These are phyloP conservation scores for Funneliformis geosporum DNA, from an alignment of 192 early-diverging fungal genomes.

Conservation along the genomic window DNA sequence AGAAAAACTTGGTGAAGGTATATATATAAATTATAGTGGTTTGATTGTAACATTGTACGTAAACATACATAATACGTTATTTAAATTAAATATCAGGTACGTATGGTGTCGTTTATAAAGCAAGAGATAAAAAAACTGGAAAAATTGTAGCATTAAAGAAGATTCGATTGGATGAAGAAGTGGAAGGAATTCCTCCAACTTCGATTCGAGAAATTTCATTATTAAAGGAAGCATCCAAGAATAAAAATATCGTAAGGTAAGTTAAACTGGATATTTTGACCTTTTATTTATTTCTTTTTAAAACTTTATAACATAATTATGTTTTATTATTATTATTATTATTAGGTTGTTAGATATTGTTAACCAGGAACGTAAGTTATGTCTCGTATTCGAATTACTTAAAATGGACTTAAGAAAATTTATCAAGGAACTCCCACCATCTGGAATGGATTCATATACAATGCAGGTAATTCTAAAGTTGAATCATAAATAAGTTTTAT, in stretches of 20 bases:
- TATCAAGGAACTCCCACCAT: not conserved
- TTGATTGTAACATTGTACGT: not conserved
- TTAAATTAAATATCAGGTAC: slow-evolving; percentile 56
- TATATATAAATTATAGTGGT: not conserved
- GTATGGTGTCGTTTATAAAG: slow-evolving; percentile 82
- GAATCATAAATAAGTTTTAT: not conserved
- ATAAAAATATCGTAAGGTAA: slow-evolving; percentile 69
- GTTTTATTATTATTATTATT: not conserved
- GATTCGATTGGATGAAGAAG: slow-evolving; percentile 65
- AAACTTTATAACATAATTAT: not conserved
- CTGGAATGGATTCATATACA: slow-evolving; percentile 11
- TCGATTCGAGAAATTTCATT: slow-evolving; percentile 79
- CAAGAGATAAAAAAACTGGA: slow-evolving; percentile 55
- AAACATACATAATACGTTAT: not conserved
- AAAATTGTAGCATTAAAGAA: slow-evolving; percentile 72
- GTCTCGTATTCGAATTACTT: slow-evolving; percentile 84
- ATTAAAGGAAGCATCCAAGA: slow-evolving; percentile 72
- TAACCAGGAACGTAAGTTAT: slow-evolving; percentile 72
- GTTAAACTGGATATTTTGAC: slow-evolving; percentile 19
- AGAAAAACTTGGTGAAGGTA: slow-evolving; percentile 67
- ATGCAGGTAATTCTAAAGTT: slow-evolving; percentile 23
- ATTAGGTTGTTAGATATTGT: slow-evolving; percentile 72
- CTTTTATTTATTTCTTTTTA: not conserved
- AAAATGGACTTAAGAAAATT: slow-evolving; percentile 55
- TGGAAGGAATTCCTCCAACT: slow-evolving; percentile 69